Base-by-base conservation (phyloP, 2,329 filamentous ascomycete species). In the Camillea tinctor region DNA sequence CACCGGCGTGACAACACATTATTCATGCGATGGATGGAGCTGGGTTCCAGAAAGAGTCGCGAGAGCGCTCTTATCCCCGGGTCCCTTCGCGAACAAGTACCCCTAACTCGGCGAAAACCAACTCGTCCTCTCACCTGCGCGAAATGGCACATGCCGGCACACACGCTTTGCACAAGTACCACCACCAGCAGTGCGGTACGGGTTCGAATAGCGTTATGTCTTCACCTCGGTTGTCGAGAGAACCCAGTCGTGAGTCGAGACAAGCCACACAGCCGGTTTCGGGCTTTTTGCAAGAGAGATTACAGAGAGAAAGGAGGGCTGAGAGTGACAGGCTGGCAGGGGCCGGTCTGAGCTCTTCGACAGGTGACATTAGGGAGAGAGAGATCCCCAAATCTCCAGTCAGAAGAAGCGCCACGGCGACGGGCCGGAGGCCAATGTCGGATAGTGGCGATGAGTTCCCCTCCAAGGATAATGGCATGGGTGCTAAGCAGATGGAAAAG, bases 401-500 rank as follows among this genome's bases (percentile, higher is more conserved):
- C 30, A 75, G 68, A 59, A 73, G 61, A 67, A 63, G 62, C 56
- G 72, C 58, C 11, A 69, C 69, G 0, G 65, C 71, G 0, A 77
- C 76, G 21, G 72, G 71, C 24, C 74, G 72, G 40, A 75, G 78
- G 7, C 80, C 80, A 1, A 72, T 72, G n/a, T 82, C 80, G 1
- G 80, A 78, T 60, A 66, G 72, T 21, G 76, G 71, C 7, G 70
- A 75, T 6, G 81, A 83, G 8, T 58, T 44, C n/a, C 36, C 70
- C 8, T 64, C 72, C 11, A 81, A 77, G 66, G 81, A 81, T 64
- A 85, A 81, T 64, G 80, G 80, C 3, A 78, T 89, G 73, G 87
- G 88, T 1, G 76, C 86, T 6, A 88, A 88, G 69, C 88, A 90
- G 66, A 87, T 89, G 78, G 88, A 91, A 72, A 80, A 86, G 76